These are phyloP conservation scores for Vanilla planifolia DNA, from an alignment of 106 monocot species.

Conservation along the genomic window DNA sequence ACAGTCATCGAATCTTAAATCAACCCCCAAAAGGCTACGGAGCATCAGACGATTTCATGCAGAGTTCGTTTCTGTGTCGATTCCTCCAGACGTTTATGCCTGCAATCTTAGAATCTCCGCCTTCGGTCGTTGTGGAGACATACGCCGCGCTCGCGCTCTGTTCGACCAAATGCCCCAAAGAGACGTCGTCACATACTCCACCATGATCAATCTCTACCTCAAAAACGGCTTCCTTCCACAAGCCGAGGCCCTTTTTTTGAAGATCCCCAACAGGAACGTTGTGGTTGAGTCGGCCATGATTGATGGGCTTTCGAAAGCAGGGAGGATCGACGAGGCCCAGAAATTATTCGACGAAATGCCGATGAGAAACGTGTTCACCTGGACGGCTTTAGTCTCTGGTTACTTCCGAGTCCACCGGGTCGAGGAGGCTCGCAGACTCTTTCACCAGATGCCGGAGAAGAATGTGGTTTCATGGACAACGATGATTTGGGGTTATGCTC, in stretches of 20 bases:
- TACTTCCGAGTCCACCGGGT: slow-evolving; percentile 16
- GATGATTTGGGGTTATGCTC: slow-evolving; percentile 34
- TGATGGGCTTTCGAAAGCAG: slow-evolving; percentile 29
- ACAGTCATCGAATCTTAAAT: too few species aligned
- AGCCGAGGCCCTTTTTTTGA: slow-evolving; percentile 20
- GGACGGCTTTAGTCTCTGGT: slow-evolving; percentile 38
- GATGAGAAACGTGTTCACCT: slow-evolving; percentile 24
- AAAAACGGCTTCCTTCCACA: slow-evolving; percentile 16
- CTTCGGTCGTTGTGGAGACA: slow-evolving; percentile 3
- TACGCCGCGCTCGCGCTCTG: slow-evolving; percentile 11
- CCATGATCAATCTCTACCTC: slow-evolving; percentile 33
- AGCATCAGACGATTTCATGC: background rate
- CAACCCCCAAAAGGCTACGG: too few species aligned
- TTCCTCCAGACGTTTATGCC: background rate
- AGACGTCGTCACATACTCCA: slow-evolving; percentile 26
- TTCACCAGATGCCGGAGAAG: slow-evolving; percentile 31
- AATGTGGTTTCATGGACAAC: slow-evolving; percentile 38
- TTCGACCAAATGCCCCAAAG: slow-evolving; percentile 35
- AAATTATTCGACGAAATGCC: slow-evolving; percentile 26
- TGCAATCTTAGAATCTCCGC: slow-evolving; percentile 17
- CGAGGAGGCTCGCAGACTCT: slow-evolving; percentile 14
- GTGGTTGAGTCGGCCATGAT: slow-evolving; percentile 34
- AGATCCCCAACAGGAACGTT: slow-evolving; percentile 21
- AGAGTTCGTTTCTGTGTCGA: background rate
- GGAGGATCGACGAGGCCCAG: slow-evolving; percentile 18